Evolutionary conservation across 2,329 filamentous ascomycete species (phyloP).

Genomic region (Paradendryphiella salina): DNA sequence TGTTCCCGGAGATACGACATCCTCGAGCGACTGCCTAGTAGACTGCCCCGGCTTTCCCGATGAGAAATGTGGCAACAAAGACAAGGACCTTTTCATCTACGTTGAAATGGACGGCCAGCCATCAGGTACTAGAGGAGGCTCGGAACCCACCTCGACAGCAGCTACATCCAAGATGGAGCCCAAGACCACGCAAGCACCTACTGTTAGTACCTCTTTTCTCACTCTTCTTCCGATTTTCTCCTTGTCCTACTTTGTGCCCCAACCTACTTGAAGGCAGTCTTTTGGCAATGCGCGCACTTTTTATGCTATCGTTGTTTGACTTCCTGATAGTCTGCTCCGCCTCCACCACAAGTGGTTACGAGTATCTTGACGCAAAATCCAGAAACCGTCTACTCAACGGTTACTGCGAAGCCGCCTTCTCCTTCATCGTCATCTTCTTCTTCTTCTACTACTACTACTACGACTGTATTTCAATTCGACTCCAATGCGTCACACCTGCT

Average conservation of each 20-base stretch:
- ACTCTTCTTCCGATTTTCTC: slow-evolving; percentile 19
- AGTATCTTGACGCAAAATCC: slow-evolving; percentile 26
- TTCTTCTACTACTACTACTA: too few species aligned
- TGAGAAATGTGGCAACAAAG: slow-evolving; percentile 66
- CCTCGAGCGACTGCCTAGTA: slow-evolving; percentile 56
- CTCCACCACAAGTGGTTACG: slow-evolving; percentile 35
- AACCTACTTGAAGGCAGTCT: neutral
- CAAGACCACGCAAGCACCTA: slow-evolving; percentile 23
- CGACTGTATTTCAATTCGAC: slow-evolving; percentile 24
- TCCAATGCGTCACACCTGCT: slow-evolving; percentile 15
- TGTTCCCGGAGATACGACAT: slow-evolving; percentile 55
- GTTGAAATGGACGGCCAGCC: slow-evolving; percentile 56
- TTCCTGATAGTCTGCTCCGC: slow-evolving; percentile 39
- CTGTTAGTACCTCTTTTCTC: slow-evolving; percentile 39
- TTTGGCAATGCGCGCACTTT: slow-evolving; percentile 2
- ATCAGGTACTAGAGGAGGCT: slow-evolving; percentile 60
- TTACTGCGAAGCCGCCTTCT: slow-evolving; percentile 26
- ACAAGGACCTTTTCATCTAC: slow-evolving; percentile 65
- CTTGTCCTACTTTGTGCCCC: slow-evolving; percentile 2
- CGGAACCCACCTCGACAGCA: slow-evolving; percentile 31
- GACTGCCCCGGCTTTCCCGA: slow-evolving; percentile 69
- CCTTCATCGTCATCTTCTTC: slow-evolving; percentile 5
- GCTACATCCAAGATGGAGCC: slow-evolving; percentile 19
- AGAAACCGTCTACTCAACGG: slow-evolving; percentile 34
- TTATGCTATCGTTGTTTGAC: slow-evolving; percentile 35